Evolutionary conservation across 805 yeast genomes (phyloP).

Genomic region (Phaffomyces opuntiae): DNA sequence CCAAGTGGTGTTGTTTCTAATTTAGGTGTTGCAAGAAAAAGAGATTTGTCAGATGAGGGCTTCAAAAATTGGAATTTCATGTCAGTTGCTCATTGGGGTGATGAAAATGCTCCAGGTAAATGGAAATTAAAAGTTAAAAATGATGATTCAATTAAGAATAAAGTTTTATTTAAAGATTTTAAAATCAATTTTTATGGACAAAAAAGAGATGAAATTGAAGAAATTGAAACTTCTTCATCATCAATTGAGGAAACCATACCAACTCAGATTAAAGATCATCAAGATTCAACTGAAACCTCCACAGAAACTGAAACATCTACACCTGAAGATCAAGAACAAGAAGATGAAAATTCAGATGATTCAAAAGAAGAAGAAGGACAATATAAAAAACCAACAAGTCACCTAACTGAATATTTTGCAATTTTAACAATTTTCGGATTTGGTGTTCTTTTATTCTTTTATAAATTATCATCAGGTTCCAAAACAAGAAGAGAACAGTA

Average conservation of each 20-base stretch:
- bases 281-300: constrained; percentile 13
- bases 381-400: constrained; percentile 31
- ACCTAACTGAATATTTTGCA: constrained; percentile 56
- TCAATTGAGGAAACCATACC: neutral
- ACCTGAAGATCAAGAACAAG: neutral
- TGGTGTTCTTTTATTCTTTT: constrained; percentile 35
- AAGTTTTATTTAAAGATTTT: constrained; percentile 54
- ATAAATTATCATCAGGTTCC: constrained; percentile 33
- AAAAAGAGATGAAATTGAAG: constrained; percentile 38
- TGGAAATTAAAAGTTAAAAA: constrained; percentile 72
- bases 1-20: constrained; percentile 72
- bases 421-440: constrained; percentile 56
- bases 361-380: constrained; percentile 27
- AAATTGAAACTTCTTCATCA: constrained; percentile 1
- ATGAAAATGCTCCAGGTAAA: constrained; percentile 68
- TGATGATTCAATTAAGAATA: constrained; percentile 27
- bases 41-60: constrained; percentile 53
- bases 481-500: constrained; percentile 35
- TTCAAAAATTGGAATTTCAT: constrained; percentile 84
- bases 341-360: constrained; percentile 4
- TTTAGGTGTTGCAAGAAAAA: constrained; percentile 59
- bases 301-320: neutral
- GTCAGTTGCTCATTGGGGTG: constrained; percentile 99
- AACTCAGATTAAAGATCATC: neutral
- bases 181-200: constrained; percentile 74